These are phyloP conservation scores for Pseudogymnoascus pannorum DNA, from an alignment of 2,329 filamentous ascomycete genomes.

Conservation along the genomic window DNA sequence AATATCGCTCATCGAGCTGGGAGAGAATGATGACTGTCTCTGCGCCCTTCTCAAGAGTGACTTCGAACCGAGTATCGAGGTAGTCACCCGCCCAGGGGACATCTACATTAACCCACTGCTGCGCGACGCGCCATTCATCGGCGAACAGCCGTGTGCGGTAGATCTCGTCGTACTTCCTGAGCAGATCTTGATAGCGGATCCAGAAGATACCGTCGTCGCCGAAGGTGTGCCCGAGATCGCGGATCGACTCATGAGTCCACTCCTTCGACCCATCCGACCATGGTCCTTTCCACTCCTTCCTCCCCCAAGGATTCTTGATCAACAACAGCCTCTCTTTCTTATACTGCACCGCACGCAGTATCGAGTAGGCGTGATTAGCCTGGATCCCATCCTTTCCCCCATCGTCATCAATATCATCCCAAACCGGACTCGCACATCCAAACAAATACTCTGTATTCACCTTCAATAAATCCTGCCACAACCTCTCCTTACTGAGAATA, in stretches of 20 bases:
- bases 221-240: conserved; percentile 52
- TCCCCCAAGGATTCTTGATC: conserved; percentile 49
- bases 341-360: conserved; percentile 47
- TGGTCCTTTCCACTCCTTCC: conserved; percentile 51
- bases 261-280: conserved; percentile 54
- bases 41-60: conserved; percentile 46
- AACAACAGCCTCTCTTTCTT: conserved; percentile 49
- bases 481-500: conserved; percentile 69
- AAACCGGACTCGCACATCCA: conserved; percentile 48
- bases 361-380: conserved; percentile 51
- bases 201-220: conserved; percentile 57
- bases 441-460: conserved; percentile 77
- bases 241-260: conserved; percentile 51
- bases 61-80: conserved; percentile 52
- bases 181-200: conserved; percentile 55
- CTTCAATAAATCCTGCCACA: conserved; percentile 73
- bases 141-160: conserved; percentile 56
- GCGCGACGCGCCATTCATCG: conserved; percentile 50
- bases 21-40: conserved; percentile 53
- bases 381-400: conserved; percentile 42
- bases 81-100: conserved; percentile 56
- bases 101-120: conserved; percentile 53
- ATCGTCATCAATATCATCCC: conserved; percentile 34
- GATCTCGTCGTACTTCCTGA: conserved; percentile 52
- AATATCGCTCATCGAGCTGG: conserved; percentile 56